Evolutionary conservation across 2,329 filamentous ascomycete genomes (phyloP), one percentile per base, ranked within the genome.

Genomic region (Cladosporium velox): DNA sequence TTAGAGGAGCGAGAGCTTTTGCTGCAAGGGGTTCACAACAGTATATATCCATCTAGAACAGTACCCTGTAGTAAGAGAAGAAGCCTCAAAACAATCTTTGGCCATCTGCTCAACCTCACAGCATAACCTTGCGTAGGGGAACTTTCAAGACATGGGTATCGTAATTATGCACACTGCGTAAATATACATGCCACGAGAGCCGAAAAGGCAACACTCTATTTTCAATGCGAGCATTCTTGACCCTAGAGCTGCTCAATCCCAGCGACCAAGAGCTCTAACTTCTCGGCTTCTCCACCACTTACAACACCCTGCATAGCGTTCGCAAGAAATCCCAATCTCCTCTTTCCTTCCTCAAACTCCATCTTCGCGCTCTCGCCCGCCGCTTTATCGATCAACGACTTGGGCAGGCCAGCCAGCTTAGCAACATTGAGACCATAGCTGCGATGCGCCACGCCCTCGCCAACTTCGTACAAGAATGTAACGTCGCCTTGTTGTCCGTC

Each of bases 401-500:
- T 85, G 0, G 94, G 93, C 51, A 99, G 86, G 61, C 89, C 89
- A 2, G 95, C 95, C 63, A 99, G 80, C 55, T 91, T 84, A 15
- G 95, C 95, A 26, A 98, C 95, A 77, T 98, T 98, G 66, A 99
- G 70, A 26, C 96, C 95, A 77, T 99, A 99, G 21, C 91, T 96
- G 5, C 95, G 86, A 82, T 98, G 93, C 10, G 95, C 94, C 12
- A 96, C 91, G 12, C 95, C 95, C 70, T 95, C 91, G 1, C 87
- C 90, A 1, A 97, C 90, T 76, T 97, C 92, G 76, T 99, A 99
- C 59, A 99, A 78, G 74, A 99, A 99, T 0, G 95, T 97, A 52
- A 99, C 90, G 55, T 96, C 90, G 69, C 92, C 87, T 38, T 91
- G 87, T 51, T 91, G 87, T 0, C 82, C 55, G 4, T 79, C 81